These are phyloP conservation scores for Candida gorgasii DNA, from an alignment of 805 yeast species.

Conservation along the genomic window DNA sequence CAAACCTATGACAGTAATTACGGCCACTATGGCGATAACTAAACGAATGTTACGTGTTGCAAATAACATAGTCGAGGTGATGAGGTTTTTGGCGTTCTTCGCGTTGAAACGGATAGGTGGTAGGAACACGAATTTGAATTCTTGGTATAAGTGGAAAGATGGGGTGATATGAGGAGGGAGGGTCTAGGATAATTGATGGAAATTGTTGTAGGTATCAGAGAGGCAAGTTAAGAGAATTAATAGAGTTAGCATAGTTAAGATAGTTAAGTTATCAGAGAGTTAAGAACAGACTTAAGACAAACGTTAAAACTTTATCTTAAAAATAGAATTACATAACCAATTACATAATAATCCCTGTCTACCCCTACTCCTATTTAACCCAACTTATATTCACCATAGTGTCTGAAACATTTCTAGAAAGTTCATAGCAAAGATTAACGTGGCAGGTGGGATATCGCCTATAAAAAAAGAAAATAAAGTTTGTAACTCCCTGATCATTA, in stretches of 20 bases:
- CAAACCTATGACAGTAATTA: conserved; percentile 51
- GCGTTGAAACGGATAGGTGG: no score
- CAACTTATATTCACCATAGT: background rate
- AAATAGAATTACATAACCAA: background rate
- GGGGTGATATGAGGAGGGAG: no score
- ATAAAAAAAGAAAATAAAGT: conserved; percentile 3
- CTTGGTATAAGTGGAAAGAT: no score
- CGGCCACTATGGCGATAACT: conserved; percentile 49
- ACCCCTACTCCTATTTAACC: background rate
- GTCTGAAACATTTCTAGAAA: background rate
- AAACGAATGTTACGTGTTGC: conserved; percentile 54
- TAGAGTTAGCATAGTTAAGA: no score
- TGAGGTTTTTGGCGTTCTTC: conserved; percentile 2
- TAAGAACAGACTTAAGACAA: background rate
- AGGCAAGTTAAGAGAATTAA: no score
- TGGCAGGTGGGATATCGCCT: no score
- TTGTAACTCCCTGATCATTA: conserved; percentile 9
- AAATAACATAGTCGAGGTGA: conserved; percentile 23
- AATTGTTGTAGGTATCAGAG: no score
- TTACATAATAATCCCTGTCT: background rate
- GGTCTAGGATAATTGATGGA: no score
- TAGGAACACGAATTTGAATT: no score
- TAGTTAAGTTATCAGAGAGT: no score
- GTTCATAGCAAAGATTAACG: background rate
- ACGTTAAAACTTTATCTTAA: background rate